Base-by-base conservation (phyloP, 768 basidiomycete species). In the Peribolospora kevripleyi region DNA sequence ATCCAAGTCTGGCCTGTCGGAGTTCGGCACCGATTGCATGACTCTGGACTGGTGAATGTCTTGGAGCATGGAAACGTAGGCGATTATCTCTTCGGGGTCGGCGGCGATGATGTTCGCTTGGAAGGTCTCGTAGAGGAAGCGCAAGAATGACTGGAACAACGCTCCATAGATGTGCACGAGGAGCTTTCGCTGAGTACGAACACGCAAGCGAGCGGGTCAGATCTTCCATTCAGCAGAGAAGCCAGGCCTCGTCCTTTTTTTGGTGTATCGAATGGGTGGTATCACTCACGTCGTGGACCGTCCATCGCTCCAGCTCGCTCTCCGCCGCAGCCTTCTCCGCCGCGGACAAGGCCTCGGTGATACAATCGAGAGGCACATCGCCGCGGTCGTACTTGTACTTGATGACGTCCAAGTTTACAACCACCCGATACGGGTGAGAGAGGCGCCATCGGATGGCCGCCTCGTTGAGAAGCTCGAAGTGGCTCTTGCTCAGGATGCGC, bases 391-490 rank as follows among this genome's bases (percentile, higher is more conserved):
- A 93, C 64, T 87, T 79, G 51, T 81, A 77, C 58, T 78, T 81
- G 53, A 95, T 84, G 53, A 86, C 72, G 54, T 84, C 81, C 62
- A 93, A 68, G 70, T 90, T 93, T 63, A 79, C 80, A 7, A 79
- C 73, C 0, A 75, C 79, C 42, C 83, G 78, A 64, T 82, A 84
- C 13, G 81, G 70, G 58, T 81, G 80, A 2, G 78, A 76, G 58
- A 97, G 80, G 50, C 91, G 74, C 93, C 93, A 97, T 46, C 86
- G 74, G 57, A 82, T 61, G 3, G 85, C 85, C 61, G 86, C 88
- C 61, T 90, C 84, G 55, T 80, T 81, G 60, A 95, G 75, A 43
- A 98, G 70, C 55, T 83, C 81, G 46, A 85, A 72, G 64, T 95
- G 85, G 8, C 74, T 65, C 1, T 75, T 64, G 3, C 85, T 85